A percentile compares a stretch with the other conserved stretches of the same genome.
These are phyloP conservation scores for Sphaceloma murrayae DNA, from an alignment of 2,329 filamentous ascomycete genomes.

Conservation along the genomic window DNA sequence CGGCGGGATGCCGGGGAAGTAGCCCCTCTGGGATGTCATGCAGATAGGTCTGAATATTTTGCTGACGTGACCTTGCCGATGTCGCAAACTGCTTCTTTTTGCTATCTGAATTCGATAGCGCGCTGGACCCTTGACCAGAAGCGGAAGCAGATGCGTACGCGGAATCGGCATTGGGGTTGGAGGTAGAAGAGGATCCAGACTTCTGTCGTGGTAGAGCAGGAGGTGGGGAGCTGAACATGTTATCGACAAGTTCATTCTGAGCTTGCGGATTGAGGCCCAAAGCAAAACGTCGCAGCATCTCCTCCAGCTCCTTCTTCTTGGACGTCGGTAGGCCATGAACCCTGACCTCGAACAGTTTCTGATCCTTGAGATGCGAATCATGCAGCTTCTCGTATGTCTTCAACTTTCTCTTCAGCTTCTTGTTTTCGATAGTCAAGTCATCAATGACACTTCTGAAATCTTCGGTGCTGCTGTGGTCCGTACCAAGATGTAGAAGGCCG, in stretches of 20 bases:
- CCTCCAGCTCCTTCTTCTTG: constrained; percentile 69
- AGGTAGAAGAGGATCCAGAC: constrained; percentile 52
- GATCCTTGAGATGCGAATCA: constrained; percentile 57
- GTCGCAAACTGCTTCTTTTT: constrained; percentile 17
- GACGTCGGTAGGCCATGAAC: constrained; percentile 61
- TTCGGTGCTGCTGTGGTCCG: constrained; percentile 53
- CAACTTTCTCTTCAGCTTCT: constrained; percentile 62
- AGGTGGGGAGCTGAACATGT: constrained; percentile 3
- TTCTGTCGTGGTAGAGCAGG: constrained; percentile 47
- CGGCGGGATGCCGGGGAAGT: constrained; percentile 47
- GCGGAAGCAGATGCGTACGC: constrained; percentile 53
- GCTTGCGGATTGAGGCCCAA: constrained; percentile 47
- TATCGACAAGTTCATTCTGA: constrained; percentile 24
- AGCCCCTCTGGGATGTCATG: constrained; percentile 63
- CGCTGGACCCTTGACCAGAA: constrained; percentile 34
- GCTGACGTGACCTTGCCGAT: constrained; percentile 34
- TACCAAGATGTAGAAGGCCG: constrained; percentile 33
- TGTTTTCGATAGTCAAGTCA: constrained; percentile 76
- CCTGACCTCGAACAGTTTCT: constrained; percentile 76
- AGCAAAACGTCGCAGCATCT: constrained; percentile 61
- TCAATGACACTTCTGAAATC: constrained; percentile 79
- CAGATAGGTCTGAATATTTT: constrained; percentile 60
- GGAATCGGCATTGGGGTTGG: constrained; percentile 40
- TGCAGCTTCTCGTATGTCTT: constrained; percentile 60
- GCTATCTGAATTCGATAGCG: constrained; percentile 28